Base-by-base conservation (phyloP, 441 rosid genomes). In the Adansonia grandidieri region DNA sequence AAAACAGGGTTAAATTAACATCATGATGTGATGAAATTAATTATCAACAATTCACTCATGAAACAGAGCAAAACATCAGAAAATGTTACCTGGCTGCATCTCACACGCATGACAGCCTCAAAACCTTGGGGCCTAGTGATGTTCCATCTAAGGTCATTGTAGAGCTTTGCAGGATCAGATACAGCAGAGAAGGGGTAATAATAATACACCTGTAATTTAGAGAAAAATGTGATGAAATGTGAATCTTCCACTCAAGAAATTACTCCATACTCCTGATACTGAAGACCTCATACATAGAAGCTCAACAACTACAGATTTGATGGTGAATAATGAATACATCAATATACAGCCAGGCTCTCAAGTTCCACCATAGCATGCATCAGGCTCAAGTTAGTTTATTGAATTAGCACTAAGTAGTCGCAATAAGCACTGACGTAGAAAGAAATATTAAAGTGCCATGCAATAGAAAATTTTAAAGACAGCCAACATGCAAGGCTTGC, bases 51-150 rank as follows among this genome's bases (percentile, higher is more conserved):
- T 48, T 22, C 44, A 32, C 47, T 57, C 3, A 60, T 57, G 80
- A 64, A 73, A 78, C 71, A 61, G 66, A 71, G 22, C 73, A 65
- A 66, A 54, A 72, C 42, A 63, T 71, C 40, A 64, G 17, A 74
- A 84, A 63, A 37, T 66, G 53, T 22, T 88, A 97, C 99, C 95
- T 92, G 97, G 85, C 99, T 94, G 89, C 99, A 95, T 88, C 99
- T 89, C 81, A 97, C 99, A 74, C 98, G 93, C 99, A 97, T 95
- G 61, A 97, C 99, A 57, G 99, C 97, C 92, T 97, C 99, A 87
- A 87, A 92, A 76, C 99, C 98, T 88, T 97, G 99, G 70, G 98
- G 99, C 88, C 99, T 91, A 47, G 93, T 88, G 79, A 97, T 82
- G 87, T 95, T 97, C 99, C 99, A 97, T 85, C 94, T 93, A 40